A percentile compares a stretch with the other conserved stretches of the same genome.
phyloP scores from a whole-genome alignment of 305 asterid genomes.

The Stenogyne calaminthoides region DNA sequence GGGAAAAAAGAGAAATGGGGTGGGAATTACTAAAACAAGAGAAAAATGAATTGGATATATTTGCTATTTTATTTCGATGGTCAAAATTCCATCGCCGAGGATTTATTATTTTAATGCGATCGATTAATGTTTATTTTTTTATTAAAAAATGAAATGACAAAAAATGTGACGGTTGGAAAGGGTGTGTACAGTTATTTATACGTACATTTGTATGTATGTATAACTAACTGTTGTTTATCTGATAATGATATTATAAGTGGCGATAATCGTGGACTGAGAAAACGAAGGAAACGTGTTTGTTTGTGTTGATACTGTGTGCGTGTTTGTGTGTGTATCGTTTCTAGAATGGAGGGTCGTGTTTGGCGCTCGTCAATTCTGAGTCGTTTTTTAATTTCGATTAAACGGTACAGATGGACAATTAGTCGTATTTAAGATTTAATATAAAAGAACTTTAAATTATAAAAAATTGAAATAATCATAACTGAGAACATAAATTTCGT shows the following conservation, averaged over 20 bases:
- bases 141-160: not conserved
- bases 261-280: slow-evolving; percentile 36
- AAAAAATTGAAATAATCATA: too few relatives aligned
- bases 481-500: too few relatives aligned
- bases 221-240: not conserved
- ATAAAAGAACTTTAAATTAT: too few relatives aligned
- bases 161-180: slow-evolving; percentile 7
- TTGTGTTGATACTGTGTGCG: slow-evolving; percentile 4
- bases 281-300: slow-evolving; percentile 34
- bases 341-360: slow-evolving; percentile 27
- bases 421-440: too few relatives aligned
- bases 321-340: not conserved
- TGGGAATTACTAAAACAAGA: slow-evolving; percentile 14
- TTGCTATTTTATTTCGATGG: not conserved
- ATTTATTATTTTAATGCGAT: not conserved
- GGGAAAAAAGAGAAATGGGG: not conserved
- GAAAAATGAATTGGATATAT: not conserved
- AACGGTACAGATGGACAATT: too few relatives aligned
- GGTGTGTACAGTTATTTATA: not conserved
- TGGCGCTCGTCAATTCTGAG: slow-evolving; percentile 22
- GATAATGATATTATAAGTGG: slow-evolving; percentile 23
- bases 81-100: slow-evolving; percentile 8
- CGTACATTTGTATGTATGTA: not conserved
- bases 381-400: not conserved
- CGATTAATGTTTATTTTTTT: not conserved